These are phyloP conservation scores for Sequoiadendron giganteum DNA, from an alignment of 75 land plant species.

Conservation along the genomic window DNA sequence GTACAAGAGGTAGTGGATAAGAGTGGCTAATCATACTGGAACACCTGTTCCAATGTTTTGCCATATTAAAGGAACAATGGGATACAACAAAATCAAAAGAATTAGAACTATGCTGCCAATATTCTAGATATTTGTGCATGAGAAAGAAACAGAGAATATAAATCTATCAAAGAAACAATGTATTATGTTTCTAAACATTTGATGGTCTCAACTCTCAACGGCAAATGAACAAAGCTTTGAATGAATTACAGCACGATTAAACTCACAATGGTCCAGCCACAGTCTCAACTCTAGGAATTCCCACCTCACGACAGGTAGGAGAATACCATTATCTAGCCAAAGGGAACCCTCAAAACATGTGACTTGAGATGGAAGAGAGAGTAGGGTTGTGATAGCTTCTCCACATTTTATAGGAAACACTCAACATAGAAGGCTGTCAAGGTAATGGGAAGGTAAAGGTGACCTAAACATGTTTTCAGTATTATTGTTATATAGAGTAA, in stretches of 20 bases:
- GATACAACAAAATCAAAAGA: neutral
- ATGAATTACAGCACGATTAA: neutral
- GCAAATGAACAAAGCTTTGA: neutral
- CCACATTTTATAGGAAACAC: neutral
- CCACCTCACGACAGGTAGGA: neutral
- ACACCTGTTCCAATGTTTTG: neutral
- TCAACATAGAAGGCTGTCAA: neutral
- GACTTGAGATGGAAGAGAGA: neutral
- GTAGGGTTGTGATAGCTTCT: neutral
- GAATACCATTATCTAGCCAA: neutral
- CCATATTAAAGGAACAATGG: neutral
- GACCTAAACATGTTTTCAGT: neutral
- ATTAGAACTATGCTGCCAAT: slow-evolving; percentile 3
- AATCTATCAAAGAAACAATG: neutral
- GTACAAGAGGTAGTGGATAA: neutral
- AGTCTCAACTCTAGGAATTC: neutral
- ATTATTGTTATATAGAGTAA: neutral
- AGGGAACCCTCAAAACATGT: neutral
- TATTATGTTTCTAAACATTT: neutral
- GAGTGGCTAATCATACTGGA: neutral
- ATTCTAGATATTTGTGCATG: neutral
- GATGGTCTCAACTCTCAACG: neutral
- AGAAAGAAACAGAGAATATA: neutral
- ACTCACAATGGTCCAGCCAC: neutral
- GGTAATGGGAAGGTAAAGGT: neutral